These are phyloP conservation scores for Aureobasidium subglaciale DNA, from an alignment of 2,329 filamentous ascomycete genomes.

Conservation along the genomic window DNA sequence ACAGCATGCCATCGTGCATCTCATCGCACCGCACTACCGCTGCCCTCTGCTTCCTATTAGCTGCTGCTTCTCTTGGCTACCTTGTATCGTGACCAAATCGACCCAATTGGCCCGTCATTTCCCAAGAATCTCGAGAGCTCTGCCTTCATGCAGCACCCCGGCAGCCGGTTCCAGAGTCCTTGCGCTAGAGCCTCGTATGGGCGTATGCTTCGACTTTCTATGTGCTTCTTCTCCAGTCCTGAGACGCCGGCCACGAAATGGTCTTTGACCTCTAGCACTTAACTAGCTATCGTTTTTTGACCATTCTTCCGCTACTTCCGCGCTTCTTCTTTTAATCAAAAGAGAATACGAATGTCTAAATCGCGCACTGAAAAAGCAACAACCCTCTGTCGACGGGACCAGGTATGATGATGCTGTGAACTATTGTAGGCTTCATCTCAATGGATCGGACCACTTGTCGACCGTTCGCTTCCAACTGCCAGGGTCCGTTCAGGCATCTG, in stretches of 20 bases:
- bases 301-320: slow-evolving; percentile 3
- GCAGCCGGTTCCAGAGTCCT: slow-evolving; percentile 6
- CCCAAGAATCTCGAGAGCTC: background rate
- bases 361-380: slow-evolving; percentile 4
- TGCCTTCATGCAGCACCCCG: slow-evolving; percentile 1
- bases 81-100: background rate
- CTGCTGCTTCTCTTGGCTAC: background rate
- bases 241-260: slow-evolving; percentile 3
- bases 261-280: background rate
- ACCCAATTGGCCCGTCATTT: background rate
- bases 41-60: background rate
- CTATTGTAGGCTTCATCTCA: background rate
- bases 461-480: background rate
- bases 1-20: slow-evolving; percentile 5
- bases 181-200: slow-evolving; percentile 1
- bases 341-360: background rate
- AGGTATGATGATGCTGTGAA: slow-evolving; percentile 2
- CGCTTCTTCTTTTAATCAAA: background rate
- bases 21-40: background rate
- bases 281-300: background rate
- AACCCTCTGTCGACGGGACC: background rate
- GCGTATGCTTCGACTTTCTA: slow-evolving; percentile 12
- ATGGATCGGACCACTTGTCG: background rate
- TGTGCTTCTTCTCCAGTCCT: slow-evolving; percentile 7
- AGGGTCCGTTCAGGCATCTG: background rate